Conservation (phyloP, 495 filamentous ascomycete genomes). For the Paragyromitra xinjiangensis region DNA sequence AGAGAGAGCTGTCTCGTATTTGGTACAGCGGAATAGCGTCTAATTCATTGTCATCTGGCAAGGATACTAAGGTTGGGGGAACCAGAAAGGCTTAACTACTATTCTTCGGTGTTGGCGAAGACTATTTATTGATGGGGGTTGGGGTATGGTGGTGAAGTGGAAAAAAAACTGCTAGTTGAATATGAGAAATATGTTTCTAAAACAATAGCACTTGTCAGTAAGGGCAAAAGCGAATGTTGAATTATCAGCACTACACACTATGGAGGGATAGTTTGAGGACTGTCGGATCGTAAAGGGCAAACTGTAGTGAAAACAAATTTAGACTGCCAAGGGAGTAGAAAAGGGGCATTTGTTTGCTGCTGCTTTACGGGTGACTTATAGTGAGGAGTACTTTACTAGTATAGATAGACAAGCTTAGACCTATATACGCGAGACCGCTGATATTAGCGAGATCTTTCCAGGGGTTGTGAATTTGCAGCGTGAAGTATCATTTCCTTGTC, state of each 20-base stretch:
- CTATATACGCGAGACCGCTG: neutral
- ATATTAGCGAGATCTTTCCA: neutral
- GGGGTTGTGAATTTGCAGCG: slow-evolving; percentile 3
- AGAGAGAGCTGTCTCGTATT: neutral
- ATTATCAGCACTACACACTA: too few species aligned
- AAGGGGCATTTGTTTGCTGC: neutral
- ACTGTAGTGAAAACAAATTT: too few species aligned
- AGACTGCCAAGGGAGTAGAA: neutral
- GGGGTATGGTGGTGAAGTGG: neutral
- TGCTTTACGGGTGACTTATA: too few species aligned
- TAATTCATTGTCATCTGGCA: neutral
- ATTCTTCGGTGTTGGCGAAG: neutral
- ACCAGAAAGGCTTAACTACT: neutral
- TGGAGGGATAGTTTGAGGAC: too few species aligned
- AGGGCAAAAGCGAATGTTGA: too few species aligned
- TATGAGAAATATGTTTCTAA: too few species aligned
- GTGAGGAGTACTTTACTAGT: neutral
- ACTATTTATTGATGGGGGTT: neutral
- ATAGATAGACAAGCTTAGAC: neutral
- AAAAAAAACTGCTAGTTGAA: too few species aligned
- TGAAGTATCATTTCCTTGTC: slow-evolving; percentile 21
- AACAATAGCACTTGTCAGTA: too few species aligned
- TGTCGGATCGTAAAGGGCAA: too few species aligned
- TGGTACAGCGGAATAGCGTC: neutral
- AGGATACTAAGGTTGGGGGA: neutral